phyloP scores from a whole-genome alignment of 768 basidiomycete genomes.

The Collybiopsis confluens region DNA sequence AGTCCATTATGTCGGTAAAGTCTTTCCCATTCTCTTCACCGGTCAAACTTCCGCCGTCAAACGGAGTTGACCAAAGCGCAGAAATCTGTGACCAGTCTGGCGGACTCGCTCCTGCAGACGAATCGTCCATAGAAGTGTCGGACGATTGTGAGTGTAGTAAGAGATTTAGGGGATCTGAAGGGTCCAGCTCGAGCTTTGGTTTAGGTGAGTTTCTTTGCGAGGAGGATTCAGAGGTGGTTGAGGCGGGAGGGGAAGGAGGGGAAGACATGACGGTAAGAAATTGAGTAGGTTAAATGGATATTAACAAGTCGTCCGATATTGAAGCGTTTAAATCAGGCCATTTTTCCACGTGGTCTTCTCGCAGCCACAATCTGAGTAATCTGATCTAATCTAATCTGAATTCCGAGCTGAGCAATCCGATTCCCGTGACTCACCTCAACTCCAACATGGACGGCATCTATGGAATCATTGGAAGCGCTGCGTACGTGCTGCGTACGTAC shows the following conservation, averaged over 20 bases:
- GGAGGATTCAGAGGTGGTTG: constrained; percentile 3
- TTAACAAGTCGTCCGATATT: background rate
- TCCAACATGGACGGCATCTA: no score
- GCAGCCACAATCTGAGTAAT: background rate
- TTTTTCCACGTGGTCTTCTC: background rate
- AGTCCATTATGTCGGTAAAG: constrained; percentile 40
- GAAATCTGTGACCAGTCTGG: constrained; percentile 56
- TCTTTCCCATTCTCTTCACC: constrained; percentile 22
- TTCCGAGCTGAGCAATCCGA: no score
- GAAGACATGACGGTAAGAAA: constrained; percentile 7
- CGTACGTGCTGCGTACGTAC: no score
- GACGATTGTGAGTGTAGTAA: constrained; percentile 39
- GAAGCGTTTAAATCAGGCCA: background rate
- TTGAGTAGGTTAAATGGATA: background rate
- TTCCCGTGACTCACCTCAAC: no score
- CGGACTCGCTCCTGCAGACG: constrained; percentile 24
- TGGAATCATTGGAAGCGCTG: no score
- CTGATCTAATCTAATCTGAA: background rate
- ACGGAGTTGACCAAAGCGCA: constrained; percentile 38
- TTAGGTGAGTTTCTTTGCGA: constrained; percentile 13
- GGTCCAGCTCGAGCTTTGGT: constrained; percentile 46
- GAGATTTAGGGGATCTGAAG: constrained; percentile 55
- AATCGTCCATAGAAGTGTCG: constrained; percentile 33
- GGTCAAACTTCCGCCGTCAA: constrained; percentile 13
- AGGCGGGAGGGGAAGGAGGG: constrained; percentile 7